These are phyloP conservation scores for Vitis rotundifolia DNA, from an alignment of 164 flowering plant species.

Conservation along the genomic window DNA sequence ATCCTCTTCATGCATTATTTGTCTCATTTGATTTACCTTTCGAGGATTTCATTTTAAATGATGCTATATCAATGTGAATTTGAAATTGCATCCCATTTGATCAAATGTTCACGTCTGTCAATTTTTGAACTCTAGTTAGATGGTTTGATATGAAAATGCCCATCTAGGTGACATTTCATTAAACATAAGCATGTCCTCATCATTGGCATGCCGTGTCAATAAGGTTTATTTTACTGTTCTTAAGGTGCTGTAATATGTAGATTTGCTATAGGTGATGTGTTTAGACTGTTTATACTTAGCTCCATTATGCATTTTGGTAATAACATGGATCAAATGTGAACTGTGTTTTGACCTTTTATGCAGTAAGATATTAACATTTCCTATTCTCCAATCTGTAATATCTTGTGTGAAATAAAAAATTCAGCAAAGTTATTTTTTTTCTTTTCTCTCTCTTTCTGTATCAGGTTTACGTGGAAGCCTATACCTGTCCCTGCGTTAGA, in stretches of 20 bases:
- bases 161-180: too few relatives aligned
- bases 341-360: not conserved
- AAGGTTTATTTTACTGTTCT: not conserved
- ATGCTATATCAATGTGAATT: too few relatives aligned
- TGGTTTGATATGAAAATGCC: too few relatives aligned
- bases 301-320: not conserved
- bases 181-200: too few relatives aligned
- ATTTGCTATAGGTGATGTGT: not conserved
- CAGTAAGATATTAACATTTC: not conserved
- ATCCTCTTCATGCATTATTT: too few relatives aligned
- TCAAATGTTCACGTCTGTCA: too few relatives aligned
- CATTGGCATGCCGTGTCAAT: not conserved
- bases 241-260: not conserved
- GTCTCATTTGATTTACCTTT: too few relatives aligned
- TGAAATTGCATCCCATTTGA: too few relatives aligned
- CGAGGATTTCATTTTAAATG: too few relatives aligned
- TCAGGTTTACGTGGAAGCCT: conserved; percentile 93
- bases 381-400: not conserved
- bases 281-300: not conserved
- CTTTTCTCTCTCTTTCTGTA: conserved; percentile 10
- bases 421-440: conserved; percentile 8
- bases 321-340: not conserved
- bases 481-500: conserved; percentile 74
- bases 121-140: too few relatives aligned
- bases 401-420: too few relatives aligned